A percentile compares a stretch with the other conserved stretches of the same genome.
These are phyloP conservation scores for Zizania latifolia DNA, from an alignment of 176 grass and related monocot genomes.

Conservation along the genomic window DNA sequence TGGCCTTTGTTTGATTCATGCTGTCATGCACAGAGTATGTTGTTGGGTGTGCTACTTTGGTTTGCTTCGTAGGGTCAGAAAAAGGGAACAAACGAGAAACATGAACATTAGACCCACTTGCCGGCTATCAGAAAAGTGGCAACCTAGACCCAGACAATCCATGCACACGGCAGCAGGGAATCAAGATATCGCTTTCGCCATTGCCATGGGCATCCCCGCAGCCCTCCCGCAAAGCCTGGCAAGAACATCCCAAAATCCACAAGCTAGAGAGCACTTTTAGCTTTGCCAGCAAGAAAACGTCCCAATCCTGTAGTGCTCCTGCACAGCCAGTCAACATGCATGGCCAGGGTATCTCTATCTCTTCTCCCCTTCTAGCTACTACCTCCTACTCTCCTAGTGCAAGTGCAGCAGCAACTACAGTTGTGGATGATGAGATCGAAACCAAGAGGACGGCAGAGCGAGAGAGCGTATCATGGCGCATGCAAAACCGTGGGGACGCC, in stretches of 20 bases:
- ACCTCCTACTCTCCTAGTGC: no score
- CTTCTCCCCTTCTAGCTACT: background rate
- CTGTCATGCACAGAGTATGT: no score
- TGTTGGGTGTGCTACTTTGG: no score
- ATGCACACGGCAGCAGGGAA: background rate
- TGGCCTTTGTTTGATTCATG: no score
- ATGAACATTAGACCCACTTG: background rate
- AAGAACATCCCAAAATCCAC: background rate
- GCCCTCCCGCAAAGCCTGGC: background rate
- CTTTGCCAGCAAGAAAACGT: background rate
- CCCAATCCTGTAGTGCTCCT: background rate
- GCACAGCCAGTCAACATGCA: background rate
- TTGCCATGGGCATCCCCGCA: background rate
- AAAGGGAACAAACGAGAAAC: background rate
- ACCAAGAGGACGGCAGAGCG: background rate
- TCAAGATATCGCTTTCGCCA: background rate
- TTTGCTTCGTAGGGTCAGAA: background rate
- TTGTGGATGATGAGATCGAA: background rate
- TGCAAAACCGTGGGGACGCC: conserved; percentile 37
- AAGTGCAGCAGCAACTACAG: conserved; percentile 4
- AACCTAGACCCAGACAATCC: background rate
- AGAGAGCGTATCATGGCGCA: conserved; percentile 38
- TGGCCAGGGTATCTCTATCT: background rate
- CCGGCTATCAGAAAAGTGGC: background rate
- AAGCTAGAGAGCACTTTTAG: no score